Conservation (phyloP, 2,329 filamentous ascomycete genomes). For the Penicillium sp. region DNA sequence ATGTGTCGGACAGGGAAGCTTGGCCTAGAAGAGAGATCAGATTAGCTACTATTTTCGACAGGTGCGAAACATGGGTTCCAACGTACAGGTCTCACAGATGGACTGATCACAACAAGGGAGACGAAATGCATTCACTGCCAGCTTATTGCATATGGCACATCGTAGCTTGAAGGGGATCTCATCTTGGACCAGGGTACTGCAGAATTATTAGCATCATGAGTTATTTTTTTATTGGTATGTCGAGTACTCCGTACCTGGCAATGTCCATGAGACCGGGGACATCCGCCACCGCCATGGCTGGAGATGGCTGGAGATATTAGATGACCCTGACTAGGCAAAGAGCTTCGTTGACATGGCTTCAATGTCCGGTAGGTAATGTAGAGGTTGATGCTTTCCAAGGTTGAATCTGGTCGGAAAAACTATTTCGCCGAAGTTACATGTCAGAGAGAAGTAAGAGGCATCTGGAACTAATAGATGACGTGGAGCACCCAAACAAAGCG, state of each 20-base stretch:
- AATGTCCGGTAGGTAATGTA: background rate
- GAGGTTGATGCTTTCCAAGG: slow-evolving; percentile 3
- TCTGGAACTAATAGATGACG: background rate
- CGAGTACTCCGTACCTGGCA: slow-evolving; percentile 31
- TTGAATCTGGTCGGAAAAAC: slow-evolving; percentile 19
- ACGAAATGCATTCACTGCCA: slow-evolving; percentile 86
- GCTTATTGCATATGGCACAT: slow-evolving; percentile 88
- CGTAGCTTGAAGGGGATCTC: slow-evolving; percentile 95
- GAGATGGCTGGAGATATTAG: slow-evolving; percentile 4
- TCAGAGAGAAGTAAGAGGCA: background rate
- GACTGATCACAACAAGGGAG: slow-evolving; percentile 93
- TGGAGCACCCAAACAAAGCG: background rate
- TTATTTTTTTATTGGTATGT: background rate
- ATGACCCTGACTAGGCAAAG: background rate
- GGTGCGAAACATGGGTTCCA: background rate
- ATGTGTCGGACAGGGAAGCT: slow-evolving; percentile 69
- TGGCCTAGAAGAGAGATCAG: slow-evolving; percentile 57
- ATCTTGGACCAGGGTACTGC: slow-evolving; percentile 71
- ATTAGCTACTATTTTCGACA: background rate
- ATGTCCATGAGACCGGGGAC: slow-evolving; percentile 44
- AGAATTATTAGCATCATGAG: background rate
- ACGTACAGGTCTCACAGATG: slow-evolving; percentile 84
- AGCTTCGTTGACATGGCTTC: background rate
- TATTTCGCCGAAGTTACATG: slow-evolving; percentile 15
- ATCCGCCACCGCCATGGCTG: slow-evolving; percentile 38